Conservation (phyloP, 495 filamentous ascomycete genomes). For the Poronia punctata region DNA sequence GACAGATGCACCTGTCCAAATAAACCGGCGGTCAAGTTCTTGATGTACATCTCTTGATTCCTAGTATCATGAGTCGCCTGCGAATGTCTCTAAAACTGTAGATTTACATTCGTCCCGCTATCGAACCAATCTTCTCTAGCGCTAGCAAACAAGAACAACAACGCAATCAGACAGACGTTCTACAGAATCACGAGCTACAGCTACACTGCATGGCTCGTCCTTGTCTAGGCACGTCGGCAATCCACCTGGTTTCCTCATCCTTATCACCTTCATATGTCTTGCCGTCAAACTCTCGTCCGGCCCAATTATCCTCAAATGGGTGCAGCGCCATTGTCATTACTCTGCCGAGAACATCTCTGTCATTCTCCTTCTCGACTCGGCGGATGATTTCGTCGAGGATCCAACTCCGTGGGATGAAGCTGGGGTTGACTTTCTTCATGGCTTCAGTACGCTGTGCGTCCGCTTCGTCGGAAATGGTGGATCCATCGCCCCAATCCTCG, state of each 20-base stretch:
- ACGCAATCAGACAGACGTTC: no score
- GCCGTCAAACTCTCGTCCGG: constrained; percentile 31
- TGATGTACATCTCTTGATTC: no score
- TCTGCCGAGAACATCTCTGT: constrained; percentile 65
- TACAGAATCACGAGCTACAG: constrained; percentile 57
- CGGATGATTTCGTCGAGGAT: constrained; percentile 88
- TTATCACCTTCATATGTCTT: constrained; percentile 43
- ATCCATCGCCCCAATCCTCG: constrained; percentile 58
- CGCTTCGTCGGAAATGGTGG: constrained; percentile 29
- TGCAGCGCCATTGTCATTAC: constrained; percentile 73
- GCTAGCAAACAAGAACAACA: no score
- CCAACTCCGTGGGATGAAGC: constrained; percentile 84
- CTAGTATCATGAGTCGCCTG: no score
- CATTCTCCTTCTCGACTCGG: constrained; percentile 75
- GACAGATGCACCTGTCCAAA: no score
- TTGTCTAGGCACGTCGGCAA: constrained; percentile 73
- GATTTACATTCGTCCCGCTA: no score
- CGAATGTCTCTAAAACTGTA: no score
- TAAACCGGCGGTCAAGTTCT: no score
- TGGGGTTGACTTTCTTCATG: constrained; percentile 87
- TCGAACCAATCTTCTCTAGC: no score
- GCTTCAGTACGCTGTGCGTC: constrained; percentile 56
- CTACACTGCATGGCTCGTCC: constrained; percentile 84
- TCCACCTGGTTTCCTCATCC: constrained; percentile 76
- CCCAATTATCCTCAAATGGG: constrained; percentile 82